phyloP scores from a whole-genome alignment of 2,329 filamentous ascomycete species.

The Colletotrichum orbiculare region DNA sequence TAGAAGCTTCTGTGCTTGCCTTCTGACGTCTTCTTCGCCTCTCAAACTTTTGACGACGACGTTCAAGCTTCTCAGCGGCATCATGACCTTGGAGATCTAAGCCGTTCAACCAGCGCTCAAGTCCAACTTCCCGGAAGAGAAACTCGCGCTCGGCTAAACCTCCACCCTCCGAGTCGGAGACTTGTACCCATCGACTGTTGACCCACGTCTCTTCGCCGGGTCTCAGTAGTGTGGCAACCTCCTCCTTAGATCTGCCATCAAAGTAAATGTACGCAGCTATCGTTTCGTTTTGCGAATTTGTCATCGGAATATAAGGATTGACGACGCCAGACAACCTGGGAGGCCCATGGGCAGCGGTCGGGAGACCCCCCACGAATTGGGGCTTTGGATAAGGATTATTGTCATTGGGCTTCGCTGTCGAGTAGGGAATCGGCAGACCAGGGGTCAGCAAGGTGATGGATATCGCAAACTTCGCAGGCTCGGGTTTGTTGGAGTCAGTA shows the following conservation, averaged over 20 bases:
- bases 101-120: constrained; percentile 96
- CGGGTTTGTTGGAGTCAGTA: constrained; percentile 75
- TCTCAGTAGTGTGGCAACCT: constrained; percentile 92
- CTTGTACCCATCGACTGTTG: constrained; percentile 96
- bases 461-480: constrained; percentile 96
- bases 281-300: constrained; percentile 93
- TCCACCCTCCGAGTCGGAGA: constrained; percentile 90
- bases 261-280: constrained; percentile 99
- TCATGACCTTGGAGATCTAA: constrained; percentile 95
- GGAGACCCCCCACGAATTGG: constrained; percentile 81
- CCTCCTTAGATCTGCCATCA: constrained; percentile 93
- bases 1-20: constrained; percentile 51
- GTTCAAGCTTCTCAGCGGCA: constrained; percentile 89
- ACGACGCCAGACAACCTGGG: constrained; percentile 67
- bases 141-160: constrained; percentile 97
- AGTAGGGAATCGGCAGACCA: constrained; percentile 90
- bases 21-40: constrained; percentile 74
- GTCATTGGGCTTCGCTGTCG: constrained; percentile 81
- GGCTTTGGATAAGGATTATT: constrained; percentile 84
- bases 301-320: constrained; percentile 90
- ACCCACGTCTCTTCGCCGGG: constrained; percentile 99
- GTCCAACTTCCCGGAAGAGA: constrained; percentile 93
- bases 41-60: constrained; percentile 83
- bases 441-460: constrained; percentile 96
- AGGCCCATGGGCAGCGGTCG: constrained; percentile 61